These are phyloP conservation scores for Trichocomaceae sp. DNA, from an alignment of 2,329 filamentous ascomycete species.

Conservation along the genomic window DNA sequence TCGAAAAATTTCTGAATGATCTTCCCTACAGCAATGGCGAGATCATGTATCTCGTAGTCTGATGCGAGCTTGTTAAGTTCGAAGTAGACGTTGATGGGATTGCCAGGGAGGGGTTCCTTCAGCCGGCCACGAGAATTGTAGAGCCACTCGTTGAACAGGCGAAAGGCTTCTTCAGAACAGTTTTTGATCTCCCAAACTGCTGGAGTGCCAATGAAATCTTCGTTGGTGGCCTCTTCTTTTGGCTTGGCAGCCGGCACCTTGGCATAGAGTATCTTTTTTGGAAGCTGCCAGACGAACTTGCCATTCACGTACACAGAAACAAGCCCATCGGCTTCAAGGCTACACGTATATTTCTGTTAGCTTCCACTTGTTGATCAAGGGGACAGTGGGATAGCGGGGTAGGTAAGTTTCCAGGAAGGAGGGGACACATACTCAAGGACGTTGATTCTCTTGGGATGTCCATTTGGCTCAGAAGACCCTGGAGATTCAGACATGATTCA, in stretches of 20 bases:
- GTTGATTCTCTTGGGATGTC: background rate
- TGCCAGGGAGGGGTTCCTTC: background rate
- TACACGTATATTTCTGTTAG: background rate
- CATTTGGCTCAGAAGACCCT: background rate
- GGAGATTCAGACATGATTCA: background rate
- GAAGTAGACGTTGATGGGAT: background rate
- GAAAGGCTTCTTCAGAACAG: constrained; percentile 2
- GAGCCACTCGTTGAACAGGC: constrained; percentile 8
- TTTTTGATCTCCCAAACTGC: constrained; percentile 4
- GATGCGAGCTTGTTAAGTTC: background rate
- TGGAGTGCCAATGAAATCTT: background rate
- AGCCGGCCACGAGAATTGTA: background rate
- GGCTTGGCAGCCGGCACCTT: background rate
- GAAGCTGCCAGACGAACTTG: constrained; percentile 5
- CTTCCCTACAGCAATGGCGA: background rate
- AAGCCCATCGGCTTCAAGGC: constrained; percentile 7
- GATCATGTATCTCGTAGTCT: background rate
- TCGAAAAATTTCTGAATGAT: background rate
- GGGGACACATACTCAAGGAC: background rate
- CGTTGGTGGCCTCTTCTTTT: background rate
- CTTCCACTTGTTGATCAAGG: background rate
- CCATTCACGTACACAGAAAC: constrained; percentile 6
- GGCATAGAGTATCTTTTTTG: background rate
- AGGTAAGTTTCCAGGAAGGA: too few species aligned
- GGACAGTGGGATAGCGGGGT: too few species aligned